Percentiles rank a stretch among this genome's conserved stretches.
Evolutionary conservation across 192 early-diverging fungal species (phyloP).

Genomic region (Dimargaris xerosporica): DNA sequence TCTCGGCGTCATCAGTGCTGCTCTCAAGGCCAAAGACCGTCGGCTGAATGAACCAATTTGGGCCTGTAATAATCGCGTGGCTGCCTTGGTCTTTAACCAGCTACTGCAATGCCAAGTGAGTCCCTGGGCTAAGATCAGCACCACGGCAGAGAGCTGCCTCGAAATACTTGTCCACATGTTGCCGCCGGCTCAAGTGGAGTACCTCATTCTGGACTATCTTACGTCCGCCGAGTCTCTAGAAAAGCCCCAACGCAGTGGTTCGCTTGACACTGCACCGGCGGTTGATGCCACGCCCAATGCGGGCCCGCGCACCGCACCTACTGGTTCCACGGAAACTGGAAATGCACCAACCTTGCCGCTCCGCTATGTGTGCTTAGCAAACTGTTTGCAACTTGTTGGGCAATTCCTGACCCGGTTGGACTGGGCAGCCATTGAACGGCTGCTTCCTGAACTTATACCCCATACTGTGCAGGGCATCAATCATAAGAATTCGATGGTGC

Average conservation of each 20-base stretch:
- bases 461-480: constrained; percentile 2
- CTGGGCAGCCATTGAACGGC: neutral
- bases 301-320: neutral
- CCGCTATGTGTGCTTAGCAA: neutral
- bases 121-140: neutral
- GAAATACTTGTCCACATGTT: neutral
- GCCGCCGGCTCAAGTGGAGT: neutral
- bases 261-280: neutral
- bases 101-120: neutral
- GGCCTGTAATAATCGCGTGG: neutral
- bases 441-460: neutral
- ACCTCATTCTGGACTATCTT: neutral
- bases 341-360: too few relatives aligned
- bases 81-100: neutral
- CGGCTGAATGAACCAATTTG: neutral
- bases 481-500: neutral
- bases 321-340: too few relatives aligned
- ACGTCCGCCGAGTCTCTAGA: too few relatives aligned
- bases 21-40: too few relatives aligned
- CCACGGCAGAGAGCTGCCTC: neutral
- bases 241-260: neutral
- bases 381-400: neutral
- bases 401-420: neutral
- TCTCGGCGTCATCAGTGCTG: neutral
- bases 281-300: neutral